Conservation (phyloP, 495 filamentous ascomycete genomes). For the Cenococcum geophilum region DNA sequence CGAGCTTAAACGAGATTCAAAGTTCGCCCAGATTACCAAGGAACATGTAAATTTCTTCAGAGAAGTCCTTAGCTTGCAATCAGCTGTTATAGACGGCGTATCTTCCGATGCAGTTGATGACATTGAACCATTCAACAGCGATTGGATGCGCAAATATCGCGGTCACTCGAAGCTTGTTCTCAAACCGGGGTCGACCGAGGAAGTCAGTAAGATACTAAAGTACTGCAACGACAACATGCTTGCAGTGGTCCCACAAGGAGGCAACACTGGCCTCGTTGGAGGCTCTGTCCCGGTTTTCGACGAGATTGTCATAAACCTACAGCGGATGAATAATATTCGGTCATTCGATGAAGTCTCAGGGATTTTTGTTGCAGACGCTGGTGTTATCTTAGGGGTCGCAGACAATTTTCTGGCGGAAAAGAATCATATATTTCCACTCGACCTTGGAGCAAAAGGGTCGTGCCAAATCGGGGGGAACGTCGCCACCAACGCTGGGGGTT, state of each 20-base stretch:
- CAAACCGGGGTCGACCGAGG: slow-evolving; percentile 72
- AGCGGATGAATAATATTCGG: slow-evolving; percentile 81
- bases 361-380: slow-evolving; percentile 80
- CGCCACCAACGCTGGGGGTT: slow-evolving; percentile 90
- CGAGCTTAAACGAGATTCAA: slow-evolving; percentile 66
- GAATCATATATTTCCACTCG: slow-evolving; percentile 83
- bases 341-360: slow-evolving; percentile 93
- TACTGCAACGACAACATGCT: slow-evolving; percentile 90
- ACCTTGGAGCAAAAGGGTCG: slow-evolving; percentile 93
- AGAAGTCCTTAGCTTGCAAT: slow-evolving; percentile 62
- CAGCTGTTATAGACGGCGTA: slow-evolving; percentile 79
- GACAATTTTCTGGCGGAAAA: slow-evolving; percentile 76
- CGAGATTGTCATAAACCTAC: slow-evolving; percentile 88
- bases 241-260: slow-evolving; percentile 95
- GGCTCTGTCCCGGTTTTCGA: slow-evolving; percentile 95
- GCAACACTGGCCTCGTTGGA: slow-evolving; percentile 91
- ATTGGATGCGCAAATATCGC: slow-evolving; percentile 99
- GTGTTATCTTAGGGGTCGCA: slow-evolving; percentile 80
- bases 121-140: slow-evolving; percentile 85
- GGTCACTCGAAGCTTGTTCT: slow-evolving; percentile 82
- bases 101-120: slow-evolving; percentile 62
- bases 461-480: slow-evolving; percentile 98
- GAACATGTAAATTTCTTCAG: slow-evolving; percentile 80
- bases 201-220: slow-evolving; percentile 79
- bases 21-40: slow-evolving; percentile 57